Percentiles rank a stretch among this genome's conserved stretches.
These are phyloP conservation scores for Moniliella sp. DNA, from an alignment of 1,284 basidiomycete genomes.

Conservation along the genomic window DNA sequence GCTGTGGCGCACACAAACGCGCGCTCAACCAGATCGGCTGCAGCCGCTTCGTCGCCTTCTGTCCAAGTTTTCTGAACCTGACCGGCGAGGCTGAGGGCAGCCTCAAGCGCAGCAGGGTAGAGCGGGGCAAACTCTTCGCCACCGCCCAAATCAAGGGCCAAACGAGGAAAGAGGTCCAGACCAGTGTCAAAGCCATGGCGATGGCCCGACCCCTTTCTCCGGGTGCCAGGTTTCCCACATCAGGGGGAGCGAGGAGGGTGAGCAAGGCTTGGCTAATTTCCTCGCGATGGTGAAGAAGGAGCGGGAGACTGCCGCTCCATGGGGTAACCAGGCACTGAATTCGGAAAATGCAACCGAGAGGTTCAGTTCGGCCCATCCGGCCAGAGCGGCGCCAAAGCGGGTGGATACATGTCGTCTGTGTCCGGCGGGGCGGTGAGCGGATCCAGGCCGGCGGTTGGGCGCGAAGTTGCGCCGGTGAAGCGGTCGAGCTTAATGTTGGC, in stretches of 20 bases:
- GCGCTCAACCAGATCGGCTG: slow-evolving; percentile 25
- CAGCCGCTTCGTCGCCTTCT: slow-evolving; percentile 20
- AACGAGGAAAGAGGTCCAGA: slow-evolving; percentile 27
- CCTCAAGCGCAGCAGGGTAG: slow-evolving; percentile 13
- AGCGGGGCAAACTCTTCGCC: slow-evolving; percentile 26
- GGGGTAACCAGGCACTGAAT: slow-evolving; percentile 11
- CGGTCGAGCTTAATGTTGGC: slow-evolving; percentile 21
- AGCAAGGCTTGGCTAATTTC: slow-evolving; percentile 8
- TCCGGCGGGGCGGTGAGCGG: slow-evolving; percentile 7
- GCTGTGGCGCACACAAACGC: slow-evolving; percentile 25
- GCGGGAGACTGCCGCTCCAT: slow-evolving; percentile 15
- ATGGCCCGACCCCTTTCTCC: neutral
- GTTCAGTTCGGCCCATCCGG: slow-evolving; percentile 28
- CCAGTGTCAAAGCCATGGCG: slow-evolving; percentile 27
- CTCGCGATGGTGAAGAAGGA: slow-evolving; percentile 24
- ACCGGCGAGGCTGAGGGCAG: slow-evolving; percentile 19
- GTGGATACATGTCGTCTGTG: slow-evolving; percentile 12
- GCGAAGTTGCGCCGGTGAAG: slow-evolving; percentile 9
- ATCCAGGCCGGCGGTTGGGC: slow-evolving; percentile 9
- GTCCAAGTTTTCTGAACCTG: slow-evolving; percentile 12
- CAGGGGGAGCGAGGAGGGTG: slow-evolving; percentile 1
- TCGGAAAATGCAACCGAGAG: slow-evolving; percentile 22
- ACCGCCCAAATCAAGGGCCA: slow-evolving; percentile 19
- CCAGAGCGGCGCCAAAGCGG: slow-evolving; percentile 14
- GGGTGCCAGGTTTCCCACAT: neutral